Evolutionary conservation across 768 basidiomycete genomes (phyloP).

Genomic region (Xerocomellus amylosporus): DNA sequence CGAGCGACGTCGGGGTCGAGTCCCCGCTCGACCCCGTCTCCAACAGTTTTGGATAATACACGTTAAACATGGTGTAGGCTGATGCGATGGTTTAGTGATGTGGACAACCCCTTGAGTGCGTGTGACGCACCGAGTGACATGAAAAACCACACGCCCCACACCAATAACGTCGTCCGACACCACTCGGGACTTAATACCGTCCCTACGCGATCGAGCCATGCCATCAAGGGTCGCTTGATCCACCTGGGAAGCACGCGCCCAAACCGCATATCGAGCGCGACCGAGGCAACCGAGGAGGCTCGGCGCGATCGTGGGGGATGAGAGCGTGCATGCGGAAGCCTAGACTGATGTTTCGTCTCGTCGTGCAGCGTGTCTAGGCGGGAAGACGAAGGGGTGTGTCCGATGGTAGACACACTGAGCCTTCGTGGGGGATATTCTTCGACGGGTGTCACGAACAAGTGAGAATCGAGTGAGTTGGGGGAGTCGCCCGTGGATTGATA

Average conservation of each 20-base stretch:
- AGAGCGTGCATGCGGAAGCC: background rate
- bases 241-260: conserved; percentile 50
- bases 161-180: conserved; percentile 69
- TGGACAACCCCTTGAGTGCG: background rate
- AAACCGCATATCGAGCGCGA: conserved; percentile 39
- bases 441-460: conserved; percentile 21
- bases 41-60: conserved; percentile 82
- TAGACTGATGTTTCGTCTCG: conserved; percentile 17
- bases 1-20: conserved; percentile 43
- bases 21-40: conserved; percentile 45
- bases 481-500: conserved; percentile 32
- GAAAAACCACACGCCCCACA: conserved; percentile 75
- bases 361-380: conserved; percentile 4
- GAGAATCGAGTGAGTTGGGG: conserved; percentile 29
- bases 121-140: conserved; percentile 68
- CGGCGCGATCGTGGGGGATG: conserved; percentile 19
- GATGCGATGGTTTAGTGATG: background rate
- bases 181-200: conserved; percentile 76
- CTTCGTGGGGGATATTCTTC: conserved; percentile 28
- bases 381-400: conserved; percentile 26
- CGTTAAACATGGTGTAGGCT: conserved; percentile 93
- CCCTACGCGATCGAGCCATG: conserved; percentile 65
- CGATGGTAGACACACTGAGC: conserved; percentile 27
- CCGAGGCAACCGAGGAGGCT: conserved; percentile 39
- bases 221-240: conserved; percentile 57